Evolutionary conservation across 2,329 filamentous ascomycete species (phyloP).

Genomic region (Lecanosticta acicola): DNA sequence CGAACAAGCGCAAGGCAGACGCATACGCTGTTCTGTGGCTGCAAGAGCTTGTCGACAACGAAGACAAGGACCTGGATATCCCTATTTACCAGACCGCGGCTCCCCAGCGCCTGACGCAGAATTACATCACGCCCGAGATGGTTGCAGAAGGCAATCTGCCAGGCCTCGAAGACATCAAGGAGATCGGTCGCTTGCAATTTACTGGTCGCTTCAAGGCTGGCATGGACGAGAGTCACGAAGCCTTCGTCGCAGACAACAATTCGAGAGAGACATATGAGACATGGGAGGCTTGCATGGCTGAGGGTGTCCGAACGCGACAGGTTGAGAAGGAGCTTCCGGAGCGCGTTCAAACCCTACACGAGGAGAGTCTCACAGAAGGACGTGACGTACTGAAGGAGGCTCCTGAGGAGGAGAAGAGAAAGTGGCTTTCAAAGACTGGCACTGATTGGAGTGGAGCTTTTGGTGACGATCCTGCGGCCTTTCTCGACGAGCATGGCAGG

Average conservation of each 20-base stretch:
- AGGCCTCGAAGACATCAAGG: slow-evolving; percentile 68
- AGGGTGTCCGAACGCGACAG: slow-evolving; percentile 69
- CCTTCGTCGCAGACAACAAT: slow-evolving; percentile 80
- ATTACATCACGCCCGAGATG: slow-evolving; percentile 82
- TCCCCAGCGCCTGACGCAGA: slow-evolving; percentile 72
- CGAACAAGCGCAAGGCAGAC: slow-evolving; percentile 63
- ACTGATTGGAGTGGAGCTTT: slow-evolving; percentile 86
- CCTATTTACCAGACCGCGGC: slow-evolving; percentile 84
- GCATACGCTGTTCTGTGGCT: slow-evolving; percentile 82
- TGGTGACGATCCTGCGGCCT: slow-evolving; percentile 64
- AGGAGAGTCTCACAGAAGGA: slow-evolving; percentile 70
- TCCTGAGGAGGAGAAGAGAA: slow-evolving; percentile 63
- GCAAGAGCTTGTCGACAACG: slow-evolving; percentile 74
- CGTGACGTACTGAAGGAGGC: slow-evolving; percentile 74
- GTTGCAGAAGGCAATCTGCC: slow-evolving; percentile 55
- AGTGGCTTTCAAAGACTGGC: slow-evolving; percentile 73
- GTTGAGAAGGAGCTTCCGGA: slow-evolving; percentile 71
- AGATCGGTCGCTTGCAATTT: slow-evolving; percentile 78
- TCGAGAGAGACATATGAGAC: slow-evolving; percentile 88
- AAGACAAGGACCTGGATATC: slow-evolving; percentile 72
- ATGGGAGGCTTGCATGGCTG: slow-evolving; percentile 85
- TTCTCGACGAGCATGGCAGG: slow-evolving; percentile 48
- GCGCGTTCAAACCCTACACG: slow-evolving; percentile 68
- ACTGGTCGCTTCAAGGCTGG: slow-evolving; percentile 79
- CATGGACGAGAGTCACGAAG: slow-evolving; percentile 77